Evolutionary conservation across 2,329 filamentous ascomycete genomes (phyloP), one percentile per base, ranked within the genome.

Genomic region (Onygenales sp.): DNA sequence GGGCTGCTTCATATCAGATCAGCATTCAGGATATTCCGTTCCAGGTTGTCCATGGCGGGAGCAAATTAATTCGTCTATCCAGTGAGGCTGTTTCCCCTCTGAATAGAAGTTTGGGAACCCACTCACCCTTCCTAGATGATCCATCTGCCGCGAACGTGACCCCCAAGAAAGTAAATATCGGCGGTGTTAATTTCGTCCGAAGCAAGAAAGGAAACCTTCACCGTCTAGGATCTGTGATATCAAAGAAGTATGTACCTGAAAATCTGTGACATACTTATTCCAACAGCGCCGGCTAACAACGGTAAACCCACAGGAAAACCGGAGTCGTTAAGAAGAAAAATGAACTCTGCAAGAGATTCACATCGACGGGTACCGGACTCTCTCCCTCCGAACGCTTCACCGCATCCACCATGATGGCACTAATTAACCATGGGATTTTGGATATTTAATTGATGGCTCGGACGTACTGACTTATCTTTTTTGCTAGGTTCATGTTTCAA

Each of bases 131-230:
- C 49, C 52, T 68, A 77, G 75, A 70, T 68, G 81, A 85, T 60
- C 71, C 75, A 46, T 81, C 83, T 63, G 74, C 79, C 39, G 77
- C 81, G 52, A 82, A 79, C 51, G 75, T 78, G 47, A 94, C 89
- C 2, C 90, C 90, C 0, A 93, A 90, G 70, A 80, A 78, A 58
- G 79, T 85, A 42, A 73, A 76, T 5, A 75, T 95, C 56, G 87
- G 86, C 51, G 88, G 88, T 42, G 87, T 95, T 62, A 83, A 81
- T 58, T 95, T 95, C 66, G 79, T 88, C 62, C 82, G 90, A 59
- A 95, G 88, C 69, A 94, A 92, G 67, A 86, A 85, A 61, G 90
- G 90, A 57, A 95, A 95, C 61, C 79, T 95, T 31, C 86, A 91
- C 64, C 85, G 88, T 52, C 80, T 86, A 63, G 84, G 86, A 58